These are phyloP conservation scores for Selenicereus undatus DNA, from an alignment of 148 eudicot species.

Conservation along the genomic window DNA sequence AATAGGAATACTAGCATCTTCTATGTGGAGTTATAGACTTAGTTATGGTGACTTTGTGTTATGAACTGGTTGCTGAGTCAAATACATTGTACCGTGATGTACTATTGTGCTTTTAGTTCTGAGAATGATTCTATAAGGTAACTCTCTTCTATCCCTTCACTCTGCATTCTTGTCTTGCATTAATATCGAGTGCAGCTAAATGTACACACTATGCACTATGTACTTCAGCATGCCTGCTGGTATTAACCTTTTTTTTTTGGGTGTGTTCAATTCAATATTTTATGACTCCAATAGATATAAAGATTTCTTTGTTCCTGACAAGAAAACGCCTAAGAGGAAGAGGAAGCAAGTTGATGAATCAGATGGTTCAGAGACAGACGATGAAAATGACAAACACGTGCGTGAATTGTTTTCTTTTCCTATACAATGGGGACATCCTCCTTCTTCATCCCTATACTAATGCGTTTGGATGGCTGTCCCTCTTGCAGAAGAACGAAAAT, in stretches of 20 bases:
- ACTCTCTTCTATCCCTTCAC: too few relatives aligned
- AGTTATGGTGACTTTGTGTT: too few relatives aligned
- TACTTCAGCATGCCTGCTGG: background rate
- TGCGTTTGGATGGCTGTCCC: slow-evolving; percentile 9
- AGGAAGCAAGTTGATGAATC: slow-evolving; percentile 31
- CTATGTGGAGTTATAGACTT: too few relatives aligned
- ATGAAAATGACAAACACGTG: slow-evolving; percentile 38
- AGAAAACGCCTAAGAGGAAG: slow-evolving; percentile 43
- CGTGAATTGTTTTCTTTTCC: background rate
- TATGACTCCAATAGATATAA: slow-evolving; percentile 44
- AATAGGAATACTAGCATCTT: too few relatives aligned
- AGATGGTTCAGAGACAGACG: slow-evolving; percentile 44
- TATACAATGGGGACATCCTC: background rate
- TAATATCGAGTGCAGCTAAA: background rate
- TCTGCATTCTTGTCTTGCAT: too few relatives aligned
- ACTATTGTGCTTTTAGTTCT: too few relatives aligned
- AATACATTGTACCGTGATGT: too few relatives aligned
- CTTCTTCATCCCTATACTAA: background rate
- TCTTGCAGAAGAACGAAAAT: slow-evolving; percentile 40
- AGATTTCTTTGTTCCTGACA: slow-evolving; percentile 62
- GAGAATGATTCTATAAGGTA: too few relatives aligned
- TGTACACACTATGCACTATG: background rate
- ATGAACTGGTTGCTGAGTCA: too few relatives aligned
- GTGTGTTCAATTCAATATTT: background rate
- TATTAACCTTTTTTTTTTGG: background rate